Conservation (phyloP, 2,329 filamentous ascomycete species). For the Juglanconis juglandina region DNA sequence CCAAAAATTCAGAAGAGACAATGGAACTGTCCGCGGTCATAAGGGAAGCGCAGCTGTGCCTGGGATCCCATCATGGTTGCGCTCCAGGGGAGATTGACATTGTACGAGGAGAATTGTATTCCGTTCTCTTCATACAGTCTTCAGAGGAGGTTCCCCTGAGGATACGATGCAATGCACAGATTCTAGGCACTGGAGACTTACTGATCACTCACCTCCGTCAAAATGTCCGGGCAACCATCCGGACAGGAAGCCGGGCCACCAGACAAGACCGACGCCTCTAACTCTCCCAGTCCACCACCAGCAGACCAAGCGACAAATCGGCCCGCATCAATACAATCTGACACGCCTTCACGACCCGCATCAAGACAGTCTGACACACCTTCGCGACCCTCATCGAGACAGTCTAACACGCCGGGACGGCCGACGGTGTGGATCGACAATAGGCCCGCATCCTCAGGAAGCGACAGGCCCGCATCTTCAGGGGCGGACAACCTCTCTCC, state of each 20-base stretch:
- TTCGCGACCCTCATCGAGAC: no score
- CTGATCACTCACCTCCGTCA: background rate
- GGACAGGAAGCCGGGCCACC: background rate
- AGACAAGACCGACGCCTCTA: background rate
- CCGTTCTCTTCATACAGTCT: background rate
- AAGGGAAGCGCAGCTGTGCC: background rate
- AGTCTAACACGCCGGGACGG: no score
- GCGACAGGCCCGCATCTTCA: no score
- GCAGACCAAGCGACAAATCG: no score
- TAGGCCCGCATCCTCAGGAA: no score
- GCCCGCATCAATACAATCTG: no score
- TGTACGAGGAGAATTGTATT: background rate
- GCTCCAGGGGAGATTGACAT: background rate
- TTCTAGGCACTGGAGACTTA: background rate
- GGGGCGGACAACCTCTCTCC: no score
- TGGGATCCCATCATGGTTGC: background rate
- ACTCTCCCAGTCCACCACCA: background rate
- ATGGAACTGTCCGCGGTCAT: slow-evolving; percentile 9
- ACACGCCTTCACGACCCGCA: no score
- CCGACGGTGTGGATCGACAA: no score
- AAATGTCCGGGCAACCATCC: background rate
- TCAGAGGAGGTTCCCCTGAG: no score
- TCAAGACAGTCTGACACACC: no score
- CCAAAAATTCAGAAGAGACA: background rate
- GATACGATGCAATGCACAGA: background rate